phyloP scores from a whole-genome alignment of 2,329 filamentous ascomycete genomes.

The Pseudocercospora vitis region DNA sequence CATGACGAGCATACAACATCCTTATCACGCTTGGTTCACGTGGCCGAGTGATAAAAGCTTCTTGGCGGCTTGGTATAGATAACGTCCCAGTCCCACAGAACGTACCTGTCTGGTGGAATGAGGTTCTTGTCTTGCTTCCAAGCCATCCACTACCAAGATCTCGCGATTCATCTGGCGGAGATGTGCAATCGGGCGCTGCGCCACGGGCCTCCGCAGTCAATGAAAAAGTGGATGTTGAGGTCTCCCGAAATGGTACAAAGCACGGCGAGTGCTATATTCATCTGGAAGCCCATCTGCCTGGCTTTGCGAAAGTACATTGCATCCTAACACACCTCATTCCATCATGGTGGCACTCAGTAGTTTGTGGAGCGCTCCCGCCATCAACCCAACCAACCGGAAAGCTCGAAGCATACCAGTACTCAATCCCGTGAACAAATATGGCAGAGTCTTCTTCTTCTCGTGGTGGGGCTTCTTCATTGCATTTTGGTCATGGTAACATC shows the following conservation, averaged over 20 bases:
- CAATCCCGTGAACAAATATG: slow-evolving; percentile 76
- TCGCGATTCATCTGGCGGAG: background rate
- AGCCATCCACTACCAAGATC: background rate
- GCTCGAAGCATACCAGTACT: slow-evolving; percentile 75
- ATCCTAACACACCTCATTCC: background rate
- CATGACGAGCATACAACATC: no score
- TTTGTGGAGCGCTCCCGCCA: slow-evolving; percentile 59
- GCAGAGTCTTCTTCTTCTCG: slow-evolving; percentile 84
- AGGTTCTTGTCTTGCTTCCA: background rate
- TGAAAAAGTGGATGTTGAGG: background rate
- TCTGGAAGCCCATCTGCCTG: background rate
- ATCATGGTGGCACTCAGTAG: slow-evolving; percentile 15
- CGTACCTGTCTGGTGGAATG: background rate
- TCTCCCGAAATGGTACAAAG: background rate
- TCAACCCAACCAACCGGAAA: slow-evolving; percentile 83
- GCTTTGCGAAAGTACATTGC: background rate
- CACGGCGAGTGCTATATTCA: background rate
- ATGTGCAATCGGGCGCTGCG: background rate
- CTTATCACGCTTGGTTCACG: slow-evolving; percentile 2
- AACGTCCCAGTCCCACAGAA: background rate
- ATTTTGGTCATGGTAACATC: slow-evolving; percentile 78
- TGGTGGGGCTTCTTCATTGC: slow-evolving; percentile 84
- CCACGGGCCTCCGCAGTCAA: background rate
- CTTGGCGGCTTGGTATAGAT: slow-evolving; percentile 5
- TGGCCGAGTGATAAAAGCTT: background rate